Conservation (phyloP, 2,329 filamentous ascomycete species). For the Pseudodiploospora longispora region DNA sequence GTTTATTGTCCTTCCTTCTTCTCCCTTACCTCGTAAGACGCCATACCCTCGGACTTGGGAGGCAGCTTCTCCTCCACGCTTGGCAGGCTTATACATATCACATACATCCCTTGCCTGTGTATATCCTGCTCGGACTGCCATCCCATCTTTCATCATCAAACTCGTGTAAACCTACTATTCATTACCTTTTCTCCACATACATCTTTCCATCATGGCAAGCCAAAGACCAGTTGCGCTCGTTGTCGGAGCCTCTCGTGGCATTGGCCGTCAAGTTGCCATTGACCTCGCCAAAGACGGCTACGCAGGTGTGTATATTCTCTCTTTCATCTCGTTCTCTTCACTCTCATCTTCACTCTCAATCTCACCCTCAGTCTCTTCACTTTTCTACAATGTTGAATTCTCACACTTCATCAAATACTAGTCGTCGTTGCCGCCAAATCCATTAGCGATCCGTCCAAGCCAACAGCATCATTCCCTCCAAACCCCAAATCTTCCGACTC, state of each 20-base stretch:
- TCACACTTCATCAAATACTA: slow-evolving; percentile 19
- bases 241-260: slow-evolving; percentile 70
- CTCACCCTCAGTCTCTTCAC: neutral
- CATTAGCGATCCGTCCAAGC: slow-evolving; percentile 51
- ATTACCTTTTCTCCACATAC: neutral
- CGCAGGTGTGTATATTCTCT: slow-evolving; percentile 40
- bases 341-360: no score
- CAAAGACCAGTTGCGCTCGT: slow-evolving; percentile 56
- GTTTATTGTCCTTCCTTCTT: no score
- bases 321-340: neutral
- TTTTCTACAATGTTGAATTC: neutral
- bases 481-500: slow-evolving; percentile 67
- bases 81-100: no score
- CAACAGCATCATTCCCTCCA: slow-evolving; percentile 55
- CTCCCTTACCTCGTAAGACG: no score
- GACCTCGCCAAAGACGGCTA: slow-evolving; percentile 67
- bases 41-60: no score
- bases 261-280: slow-evolving; percentile 72
- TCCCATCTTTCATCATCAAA: no score
- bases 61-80: no score
- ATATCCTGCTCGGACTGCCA: no score
- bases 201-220: slow-evolving; percentile 10
- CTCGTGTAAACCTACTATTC: no score
- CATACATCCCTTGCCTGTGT: no score
- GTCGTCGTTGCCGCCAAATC: slow-evolving; percentile 74